These are phyloP conservation scores for Tylopilus felleus DNA, from an alignment of 768 basidiomycete genomes.

Conservation along the genomic window DNA sequence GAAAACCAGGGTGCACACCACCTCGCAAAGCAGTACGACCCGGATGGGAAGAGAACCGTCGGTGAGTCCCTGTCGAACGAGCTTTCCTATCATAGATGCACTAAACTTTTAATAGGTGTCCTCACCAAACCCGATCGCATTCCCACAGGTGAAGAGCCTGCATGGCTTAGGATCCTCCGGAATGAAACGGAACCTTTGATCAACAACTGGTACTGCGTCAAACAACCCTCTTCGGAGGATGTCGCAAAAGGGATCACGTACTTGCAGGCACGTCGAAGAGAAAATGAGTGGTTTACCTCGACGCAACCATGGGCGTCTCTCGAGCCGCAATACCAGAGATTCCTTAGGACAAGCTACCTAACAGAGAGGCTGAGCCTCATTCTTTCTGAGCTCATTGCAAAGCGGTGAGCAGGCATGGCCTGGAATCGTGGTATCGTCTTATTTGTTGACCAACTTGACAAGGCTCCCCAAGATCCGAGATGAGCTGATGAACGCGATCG, in stretches of 20 bases:
- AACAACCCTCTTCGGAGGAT: constrained; percentile 33
- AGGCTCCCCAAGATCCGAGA: constrained; percentile 64
- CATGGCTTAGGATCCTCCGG: constrained; percentile 55
- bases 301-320: constrained; percentile 54
- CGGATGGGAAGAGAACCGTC: constrained; percentile 63
- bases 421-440: not conserved
- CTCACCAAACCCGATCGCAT: constrained; percentile 73
- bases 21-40: constrained; percentile 59
- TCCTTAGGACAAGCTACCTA: constrained; percentile 54
- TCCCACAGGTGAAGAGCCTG: constrained; percentile 17
- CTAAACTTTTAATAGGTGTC: constrained; percentile 12
- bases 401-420: constrained; percentile 40
- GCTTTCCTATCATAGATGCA: constrained; percentile 29
- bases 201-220: constrained; percentile 39
- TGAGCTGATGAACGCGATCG: constrained; percentile 49
- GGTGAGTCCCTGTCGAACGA: constrained; percentile 49
- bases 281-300: constrained; percentile 55
- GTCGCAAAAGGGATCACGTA: constrained; percentile 39
- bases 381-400: constrained; percentile 59
- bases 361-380: constrained; percentile 56
- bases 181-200: constrained; percentile 41
- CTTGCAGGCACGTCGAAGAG: constrained; percentile 54
- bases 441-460: not conserved
- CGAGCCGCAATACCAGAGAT: constrained; percentile 46
- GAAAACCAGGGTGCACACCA: constrained; percentile 75